phyloP scores from a whole-genome alignment of 2,329 filamentous ascomycete genomes.

The Magnaporthiopsis incrustans region DNA sequence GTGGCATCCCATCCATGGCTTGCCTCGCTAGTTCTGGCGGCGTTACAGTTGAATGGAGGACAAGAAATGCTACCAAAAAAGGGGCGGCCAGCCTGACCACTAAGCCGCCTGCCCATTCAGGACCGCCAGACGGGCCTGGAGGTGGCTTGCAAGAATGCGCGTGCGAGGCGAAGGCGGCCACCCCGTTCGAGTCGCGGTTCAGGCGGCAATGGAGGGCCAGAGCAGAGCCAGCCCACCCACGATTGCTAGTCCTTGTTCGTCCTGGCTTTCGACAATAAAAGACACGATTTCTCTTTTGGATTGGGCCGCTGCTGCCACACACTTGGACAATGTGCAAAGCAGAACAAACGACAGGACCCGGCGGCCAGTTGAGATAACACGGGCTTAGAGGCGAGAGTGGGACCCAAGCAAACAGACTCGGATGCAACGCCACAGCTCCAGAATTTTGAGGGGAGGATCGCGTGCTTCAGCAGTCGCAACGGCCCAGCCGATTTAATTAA shows the following conservation, averaged over 20 bases:
- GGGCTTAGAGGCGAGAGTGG: no score
- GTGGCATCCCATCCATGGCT: no score
- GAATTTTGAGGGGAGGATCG: no score
- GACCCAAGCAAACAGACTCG: no score
- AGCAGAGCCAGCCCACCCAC: no score
- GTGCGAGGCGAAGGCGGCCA: not conserved
- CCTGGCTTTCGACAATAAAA: not conserved
- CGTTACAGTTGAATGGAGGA: not conserved
- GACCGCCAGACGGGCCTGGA: not conserved
- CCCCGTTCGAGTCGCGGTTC: not conserved
- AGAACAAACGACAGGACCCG: not conserved
- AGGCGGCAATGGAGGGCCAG: not conserved
- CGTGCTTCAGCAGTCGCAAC: no score
- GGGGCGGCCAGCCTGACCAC: not conserved
- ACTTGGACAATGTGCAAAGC: not conserved
- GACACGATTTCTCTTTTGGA: not conserved
- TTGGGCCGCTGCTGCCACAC: not conserved
- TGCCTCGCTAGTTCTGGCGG: no score
- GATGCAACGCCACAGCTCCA: no score
- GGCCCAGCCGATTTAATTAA: not conserved
- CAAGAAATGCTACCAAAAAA: no score
- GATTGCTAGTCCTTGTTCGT: not conserved
- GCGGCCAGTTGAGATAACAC: not conserved
- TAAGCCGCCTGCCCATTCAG: not conserved
- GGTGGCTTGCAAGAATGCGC: not conserved